Conservation (phyloP, 2,329 filamentous ascomycete species). For the Neocatenulostroma microsporum region DNA sequence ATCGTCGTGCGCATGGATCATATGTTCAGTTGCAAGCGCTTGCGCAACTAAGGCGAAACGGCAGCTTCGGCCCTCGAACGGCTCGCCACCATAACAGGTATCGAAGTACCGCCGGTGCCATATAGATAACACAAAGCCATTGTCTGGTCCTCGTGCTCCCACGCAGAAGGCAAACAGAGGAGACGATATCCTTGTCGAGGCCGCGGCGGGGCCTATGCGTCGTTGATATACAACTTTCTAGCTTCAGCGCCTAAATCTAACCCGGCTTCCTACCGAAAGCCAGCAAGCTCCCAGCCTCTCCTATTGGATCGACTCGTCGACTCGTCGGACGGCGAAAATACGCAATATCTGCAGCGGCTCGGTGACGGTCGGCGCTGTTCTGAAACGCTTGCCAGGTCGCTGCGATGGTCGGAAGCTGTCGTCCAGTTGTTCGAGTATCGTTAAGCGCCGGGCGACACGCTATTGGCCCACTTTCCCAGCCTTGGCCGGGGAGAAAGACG, state of each 20-base stretch:
- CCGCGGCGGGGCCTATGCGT: constrained; percentile 6
- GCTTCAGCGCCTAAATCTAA: constrained; percentile 8
- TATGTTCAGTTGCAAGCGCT: constrained; percentile 3
- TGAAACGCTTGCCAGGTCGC: constrained; percentile 4
- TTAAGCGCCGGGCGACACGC: constrained; percentile 9
- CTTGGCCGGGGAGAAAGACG: too few species aligned
- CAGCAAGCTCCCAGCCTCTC: background rate
- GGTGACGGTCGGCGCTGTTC: background rate
- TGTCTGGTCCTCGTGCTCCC: constrained; percentile 2
- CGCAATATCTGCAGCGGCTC: constrained; percentile 9
- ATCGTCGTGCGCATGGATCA: too few species aligned
- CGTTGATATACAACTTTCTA: constrained; percentile 5
- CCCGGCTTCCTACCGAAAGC: background rate
- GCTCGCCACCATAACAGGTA: constrained; percentile 7
- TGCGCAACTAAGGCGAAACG: background rate
- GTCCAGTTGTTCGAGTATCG: constrained; percentile 5
- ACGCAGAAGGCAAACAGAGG: background rate
- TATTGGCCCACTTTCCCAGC: constrained; percentile 4
- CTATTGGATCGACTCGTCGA: constrained; percentile 2
- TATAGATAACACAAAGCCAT: background rate
- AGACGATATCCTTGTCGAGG: background rate
- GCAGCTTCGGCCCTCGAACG: background rate
- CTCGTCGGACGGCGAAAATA: too few species aligned
- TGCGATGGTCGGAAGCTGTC: constrained; percentile 2
- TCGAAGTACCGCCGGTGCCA: background rate